These are phyloP conservation scores for Saturnispora hagleri DNA, from an alignment of 805 yeast species.

Conservation along the genomic window DNA sequence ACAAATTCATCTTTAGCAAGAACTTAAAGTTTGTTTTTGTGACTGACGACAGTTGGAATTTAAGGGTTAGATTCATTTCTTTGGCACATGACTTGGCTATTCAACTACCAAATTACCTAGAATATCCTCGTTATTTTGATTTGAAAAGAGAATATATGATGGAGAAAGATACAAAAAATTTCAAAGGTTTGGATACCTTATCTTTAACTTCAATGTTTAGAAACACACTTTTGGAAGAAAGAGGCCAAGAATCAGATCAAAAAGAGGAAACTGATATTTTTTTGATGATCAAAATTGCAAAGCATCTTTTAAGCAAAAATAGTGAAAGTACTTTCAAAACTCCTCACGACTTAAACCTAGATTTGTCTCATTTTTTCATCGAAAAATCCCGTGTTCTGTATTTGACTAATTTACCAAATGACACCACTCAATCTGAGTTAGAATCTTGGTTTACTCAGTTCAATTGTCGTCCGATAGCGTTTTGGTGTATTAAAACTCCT, in stretches of 20 bases:
- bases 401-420: constrained; percentile 71
- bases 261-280: not conserved
- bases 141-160: constrained; percentile 61
- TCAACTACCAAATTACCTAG: constrained; percentile 63
- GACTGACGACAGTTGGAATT: constrained; percentile 55
- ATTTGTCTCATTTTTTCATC: constrained; percentile 52
- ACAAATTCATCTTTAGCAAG: not conserved
- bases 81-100: constrained; percentile 74
- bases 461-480: constrained; percentile 80
- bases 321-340: constrained; percentile 36
- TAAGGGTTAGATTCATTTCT: constrained; percentile 68
- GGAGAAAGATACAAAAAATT: constrained; percentile 40
- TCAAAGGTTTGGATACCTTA: not conserved
- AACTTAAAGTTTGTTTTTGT: constrained; percentile 50
- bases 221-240: not conserved
- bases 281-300: constrained; percentile 3
- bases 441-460: constrained; percentile 87
- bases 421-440: constrained; percentile 82
- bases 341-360: constrained; percentile 74
- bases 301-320: not conserved
- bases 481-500: constrained; percentile 55
- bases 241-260: not conserved
- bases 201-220: not conserved
- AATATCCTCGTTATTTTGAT: constrained; percentile 70
- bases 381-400: constrained; percentile 76